Conservation (phyloP, 2,329 filamentous ascomycete species). For the Fusarium guadeloupense region DNA sequence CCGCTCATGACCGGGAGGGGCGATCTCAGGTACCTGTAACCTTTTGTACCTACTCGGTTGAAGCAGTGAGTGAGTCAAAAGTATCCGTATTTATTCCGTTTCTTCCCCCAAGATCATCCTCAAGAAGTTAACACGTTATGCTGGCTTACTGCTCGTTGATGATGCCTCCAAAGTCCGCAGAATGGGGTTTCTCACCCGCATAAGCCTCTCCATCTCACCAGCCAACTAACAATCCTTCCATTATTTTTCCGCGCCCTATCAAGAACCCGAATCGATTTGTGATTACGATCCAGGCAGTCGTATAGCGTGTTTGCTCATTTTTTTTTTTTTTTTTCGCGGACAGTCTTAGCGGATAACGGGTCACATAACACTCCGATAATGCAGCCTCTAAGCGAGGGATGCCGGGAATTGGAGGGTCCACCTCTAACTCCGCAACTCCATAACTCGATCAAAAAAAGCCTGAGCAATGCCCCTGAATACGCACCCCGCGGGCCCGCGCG, state of each 20-base stretch:
- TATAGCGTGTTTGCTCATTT: conserved; percentile 7
- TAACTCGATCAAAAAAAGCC: background rate
- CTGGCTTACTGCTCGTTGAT: background rate
- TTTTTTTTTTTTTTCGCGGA: too few relatives aligned
- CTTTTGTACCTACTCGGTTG: too few relatives aligned
- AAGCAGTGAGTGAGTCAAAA: too few relatives aligned
- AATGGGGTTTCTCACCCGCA: background rate
- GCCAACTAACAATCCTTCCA: background rate
- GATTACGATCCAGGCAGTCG: conserved; percentile 3
- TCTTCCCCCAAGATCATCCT: too few relatives aligned
- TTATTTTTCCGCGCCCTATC: conserved; percentile 30
- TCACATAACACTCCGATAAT: conserved; percentile 23
- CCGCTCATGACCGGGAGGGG: conserved; percentile 11
- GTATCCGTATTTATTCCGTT: too few relatives aligned
- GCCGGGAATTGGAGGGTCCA: conserved; percentile 28
- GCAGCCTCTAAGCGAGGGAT: conserved; percentile 28
- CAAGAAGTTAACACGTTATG: background rate
- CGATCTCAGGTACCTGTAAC: too few relatives aligned
- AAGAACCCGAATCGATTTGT: conserved; percentile 36
- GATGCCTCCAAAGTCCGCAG: conserved; percentile 19
- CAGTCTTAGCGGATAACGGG: conserved; percentile 32
- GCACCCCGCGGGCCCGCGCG: background rate
- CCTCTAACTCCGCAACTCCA: conserved; percentile 18
- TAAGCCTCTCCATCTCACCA: background rate
- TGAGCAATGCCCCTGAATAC: conserved; percentile 17